phyloP scores from a whole-genome alignment of 2,329 filamentous ascomycete genomes.

The Phialophora macrospora region DNA sequence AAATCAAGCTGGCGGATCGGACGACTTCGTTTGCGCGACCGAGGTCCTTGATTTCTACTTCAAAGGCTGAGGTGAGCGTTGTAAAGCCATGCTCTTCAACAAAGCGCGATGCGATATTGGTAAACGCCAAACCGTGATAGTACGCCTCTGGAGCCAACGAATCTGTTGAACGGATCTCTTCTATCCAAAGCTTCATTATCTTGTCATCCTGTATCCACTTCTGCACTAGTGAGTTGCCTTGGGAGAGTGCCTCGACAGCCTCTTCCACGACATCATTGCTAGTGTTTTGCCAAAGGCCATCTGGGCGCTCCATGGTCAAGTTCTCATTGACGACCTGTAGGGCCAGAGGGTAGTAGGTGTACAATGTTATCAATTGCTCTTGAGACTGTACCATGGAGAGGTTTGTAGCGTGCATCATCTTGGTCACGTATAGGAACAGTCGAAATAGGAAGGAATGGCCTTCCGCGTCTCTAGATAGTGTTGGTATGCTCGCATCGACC shows the following conservation, averaged over 20 bases:
- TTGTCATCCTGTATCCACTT: slow-evolving; percentile 47
- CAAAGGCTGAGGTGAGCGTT: slow-evolving; percentile 42
- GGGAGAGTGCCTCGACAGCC: slow-evolving; percentile 58
- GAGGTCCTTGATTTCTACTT: slow-evolving; percentile 43
- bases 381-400: slow-evolving; percentile 43
- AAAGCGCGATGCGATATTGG: slow-evolving; percentile 46
- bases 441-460: slow-evolving; percentile 75
- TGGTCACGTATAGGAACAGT: slow-evolving; percentile 72
- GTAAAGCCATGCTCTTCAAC: slow-evolving; percentile 39
- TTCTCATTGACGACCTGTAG: slow-evolving; percentile 65
- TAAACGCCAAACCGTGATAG: slow-evolving; percentile 49
- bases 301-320: slow-evolving; percentile 60
- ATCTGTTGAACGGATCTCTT: slow-evolving; percentile 35
- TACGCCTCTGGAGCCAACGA: slow-evolving; percentile 40
- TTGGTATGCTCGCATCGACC: slow-evolving; percentile 38
- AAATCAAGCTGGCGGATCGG: slow-evolving; percentile 54
- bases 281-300: slow-evolving; percentile 58
- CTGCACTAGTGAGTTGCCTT: slow-evolving; percentile 56
- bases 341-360: slow-evolving; percentile 59
- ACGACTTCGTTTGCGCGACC: slow-evolving; percentile 52
- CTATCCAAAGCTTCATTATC: slow-evolving; percentile 28
- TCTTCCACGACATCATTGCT: slow-evolving; percentile 58
- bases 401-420: slow-evolving; percentile 58
- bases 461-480: slow-evolving; percentile 61
- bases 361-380: slow-evolving; percentile 47